Evolutionary conservation across 768 basidiomycete genomes (phyloP).

Genomic region (Sporobolomyces pararoseus): DNA sequence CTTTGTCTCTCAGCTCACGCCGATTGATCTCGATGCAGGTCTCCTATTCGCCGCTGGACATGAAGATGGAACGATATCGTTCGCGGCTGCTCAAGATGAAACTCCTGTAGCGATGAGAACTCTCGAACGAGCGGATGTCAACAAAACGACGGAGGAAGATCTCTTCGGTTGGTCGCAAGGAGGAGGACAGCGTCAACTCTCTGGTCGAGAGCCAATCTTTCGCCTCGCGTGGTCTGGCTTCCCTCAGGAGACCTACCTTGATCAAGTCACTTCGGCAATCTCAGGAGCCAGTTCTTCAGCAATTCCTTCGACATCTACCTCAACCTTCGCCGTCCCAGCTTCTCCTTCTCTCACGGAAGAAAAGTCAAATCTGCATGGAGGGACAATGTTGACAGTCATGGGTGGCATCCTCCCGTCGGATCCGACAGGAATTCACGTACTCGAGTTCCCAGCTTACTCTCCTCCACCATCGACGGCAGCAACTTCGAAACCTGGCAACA

Average conservation of each 20-base stretch:
- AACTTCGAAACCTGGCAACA: constrained; percentile 19
- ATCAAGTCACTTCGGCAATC: background rate
- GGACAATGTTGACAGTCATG: constrained; percentile 67
- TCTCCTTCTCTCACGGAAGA: constrained; percentile 10
- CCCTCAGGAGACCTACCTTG: constrained; percentile 53
- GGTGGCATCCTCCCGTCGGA: constrained; percentile 66
- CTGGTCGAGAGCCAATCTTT: constrained; percentile 70
- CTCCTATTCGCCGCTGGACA: constrained; percentile 77
- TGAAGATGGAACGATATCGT: constrained; percentile 73
- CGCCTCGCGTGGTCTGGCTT: constrained; percentile 80
- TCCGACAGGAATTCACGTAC: constrained; percentile 62
- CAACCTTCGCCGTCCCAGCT: background rate
- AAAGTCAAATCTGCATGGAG: constrained; percentile 43
- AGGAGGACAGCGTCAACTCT: constrained; percentile 30
- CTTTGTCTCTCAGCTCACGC: background rate
- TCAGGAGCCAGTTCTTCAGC: background rate
- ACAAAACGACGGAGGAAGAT: constrained; percentile 52
- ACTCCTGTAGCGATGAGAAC: constrained; percentile 72
- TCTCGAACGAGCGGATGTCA: constrained; percentile 53
- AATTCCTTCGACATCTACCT: background rate
- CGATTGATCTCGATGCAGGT: background rate
- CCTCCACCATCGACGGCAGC: constrained; percentile 40
- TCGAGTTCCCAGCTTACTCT: constrained; percentile 59
- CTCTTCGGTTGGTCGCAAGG: constrained; percentile 47
- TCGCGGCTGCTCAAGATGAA: constrained; percentile 77